These are phyloP conservation scores for Plicaturopsis crispa DNA, from an alignment of 768 basidiomycete species.

Conservation along the genomic window DNA sequence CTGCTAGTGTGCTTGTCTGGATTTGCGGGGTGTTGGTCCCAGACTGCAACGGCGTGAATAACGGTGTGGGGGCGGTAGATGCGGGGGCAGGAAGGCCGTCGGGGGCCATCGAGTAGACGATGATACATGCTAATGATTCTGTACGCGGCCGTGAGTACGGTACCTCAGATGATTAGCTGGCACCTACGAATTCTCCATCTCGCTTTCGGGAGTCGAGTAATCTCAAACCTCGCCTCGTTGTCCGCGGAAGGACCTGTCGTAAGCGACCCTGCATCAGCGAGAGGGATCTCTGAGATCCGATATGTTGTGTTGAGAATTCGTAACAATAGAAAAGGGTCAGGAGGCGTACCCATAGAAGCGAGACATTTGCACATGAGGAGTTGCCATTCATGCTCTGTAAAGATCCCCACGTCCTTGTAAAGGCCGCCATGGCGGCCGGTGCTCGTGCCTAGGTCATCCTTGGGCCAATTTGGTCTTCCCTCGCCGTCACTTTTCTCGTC, in stretches of 20 bases:
- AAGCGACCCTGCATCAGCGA: conserved; percentile 67
- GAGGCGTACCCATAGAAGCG: conserved; percentile 65
- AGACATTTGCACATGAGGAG: conserved; percentile 87
- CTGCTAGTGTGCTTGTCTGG: conserved; percentile 37
- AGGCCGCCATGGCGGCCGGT: conserved; percentile 44
- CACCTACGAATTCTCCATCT: conserved; percentile 66
- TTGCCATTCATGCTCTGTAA: conserved; percentile 74
- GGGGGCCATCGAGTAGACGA: conserved; percentile 82
- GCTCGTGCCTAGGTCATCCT: conserved; percentile 30
- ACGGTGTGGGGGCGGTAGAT: conserved; percentile 65
- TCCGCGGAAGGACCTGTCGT: conserved; percentile 75
- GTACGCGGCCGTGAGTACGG: too few species aligned
- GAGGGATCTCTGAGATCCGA: conserved; percentile 49
- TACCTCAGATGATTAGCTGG: background rate
- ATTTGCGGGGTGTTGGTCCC: conserved; percentile 51
- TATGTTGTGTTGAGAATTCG: conserved; percentile 5
- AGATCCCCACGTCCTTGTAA: conserved; percentile 60
- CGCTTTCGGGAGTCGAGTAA: conserved; percentile 63
- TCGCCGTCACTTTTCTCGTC: conserved; percentile 61
- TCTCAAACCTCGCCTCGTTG: conserved; percentile 64
- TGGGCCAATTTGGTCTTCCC: conserved; percentile 47
- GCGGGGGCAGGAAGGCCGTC: conserved; percentile 49
- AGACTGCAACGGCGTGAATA: conserved; percentile 63
- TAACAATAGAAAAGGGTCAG: conserved; percentile 1
- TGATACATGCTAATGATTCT: conserved; percentile 79